Evolutionary conservation across 805 yeast genomes (phyloP), one percentile per base, ranked within the genome.

Genomic region (Yamadazyma phyllophila): DNA sequence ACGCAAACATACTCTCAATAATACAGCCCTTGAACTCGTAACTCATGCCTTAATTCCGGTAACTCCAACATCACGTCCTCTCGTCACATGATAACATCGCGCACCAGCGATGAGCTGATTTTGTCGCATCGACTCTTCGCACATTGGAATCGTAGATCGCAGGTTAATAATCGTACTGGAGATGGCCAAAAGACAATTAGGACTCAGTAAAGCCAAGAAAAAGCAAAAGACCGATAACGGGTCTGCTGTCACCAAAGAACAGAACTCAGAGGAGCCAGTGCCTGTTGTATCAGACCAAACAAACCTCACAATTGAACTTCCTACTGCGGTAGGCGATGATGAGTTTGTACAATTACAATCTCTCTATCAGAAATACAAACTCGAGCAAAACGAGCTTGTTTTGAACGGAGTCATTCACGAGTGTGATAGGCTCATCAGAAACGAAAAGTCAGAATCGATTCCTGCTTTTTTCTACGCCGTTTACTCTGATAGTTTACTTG

Each of bases 341-440:
- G 94, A 88, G 55, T 57, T 88, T n/a, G 81, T 81, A 6, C 96
- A 89, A 61, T 65, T 91, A 48, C 69, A 66, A 47, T 95, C 86
- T 1, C 66, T 91, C 34, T 88, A 91, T 85, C 65, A 70, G 12
- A 81, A 88, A 3, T 88, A 80, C 64, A 56, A 66, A 35, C 61
- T 69, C 4, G 77, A 78, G 46, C 85, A 83, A 16, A 79, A 77
- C 51, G 87, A 83, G 58, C 65, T 82, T 49, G 75, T 86, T 30
- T 60, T 86, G 47, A 86, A 90, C 57, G 97, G 97, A 17, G 76
- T 91, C 4, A 77, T 92, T n/a, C 96, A 91, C 56, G 97, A 92
- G 61, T 86, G 96, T 67, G 97, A 92, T 58, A 68, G 95, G 41
- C 61, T 89, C 29, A 71, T 90, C 52, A 73, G 91, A 59, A 73